A percentile compares a stretch with the other conserved stretches of the same genome.
Conservation (phyloP, 2,329 filamentous ascomycete species). For the Chaetomium strumarium region DNA sequence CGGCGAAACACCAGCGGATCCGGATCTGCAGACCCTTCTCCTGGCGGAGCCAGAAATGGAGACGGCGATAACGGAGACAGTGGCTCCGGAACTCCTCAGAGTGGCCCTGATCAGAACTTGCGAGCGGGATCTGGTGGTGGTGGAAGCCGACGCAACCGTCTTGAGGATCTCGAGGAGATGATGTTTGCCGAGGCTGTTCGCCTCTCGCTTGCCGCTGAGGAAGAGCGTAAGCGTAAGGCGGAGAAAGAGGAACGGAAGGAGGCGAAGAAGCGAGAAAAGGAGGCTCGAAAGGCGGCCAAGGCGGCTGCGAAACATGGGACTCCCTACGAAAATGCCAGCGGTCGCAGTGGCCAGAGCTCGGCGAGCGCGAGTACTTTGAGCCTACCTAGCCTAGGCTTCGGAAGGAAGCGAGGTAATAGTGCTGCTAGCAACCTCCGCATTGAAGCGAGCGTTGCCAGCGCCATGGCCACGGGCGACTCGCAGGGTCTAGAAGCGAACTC, state of each 20-base stretch:
- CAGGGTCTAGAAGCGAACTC: slow-evolving; percentile 34
- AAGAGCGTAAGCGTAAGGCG: slow-evolving; percentile 78
- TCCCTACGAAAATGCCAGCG: slow-evolving; percentile 37
- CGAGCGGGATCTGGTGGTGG: slow-evolving; percentile 27
- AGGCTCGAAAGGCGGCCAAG: slow-evolving; percentile 74
- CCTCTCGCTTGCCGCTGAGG: slow-evolving; percentile 83
- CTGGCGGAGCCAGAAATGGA: slow-evolving; percentile 18
- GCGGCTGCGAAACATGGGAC: slow-evolving; percentile 43
- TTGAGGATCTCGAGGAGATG: slow-evolving; percentile 91
- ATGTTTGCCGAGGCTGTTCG: slow-evolving; percentile 98
- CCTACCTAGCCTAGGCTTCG: slow-evolving; percentile 53
- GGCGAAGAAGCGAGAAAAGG: slow-evolving; percentile 77
- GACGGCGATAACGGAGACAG: slow-evolving; percentile 26
- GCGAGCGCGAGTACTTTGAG: slow-evolving; percentile 61
- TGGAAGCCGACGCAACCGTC: slow-evolving; percentile 41
- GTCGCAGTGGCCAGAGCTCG: slow-evolving; percentile 39
- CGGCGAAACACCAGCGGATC: slow-evolving; percentile 46
- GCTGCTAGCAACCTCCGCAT: slow-evolving; percentile 53
- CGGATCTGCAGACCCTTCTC: slow-evolving; percentile 22
- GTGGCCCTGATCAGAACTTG: slow-evolving; percentile 31
- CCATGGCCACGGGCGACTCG: slow-evolving; percentile 32
- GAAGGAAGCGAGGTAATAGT: slow-evolving; percentile 55
- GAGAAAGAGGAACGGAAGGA: slow-evolving; percentile 82
- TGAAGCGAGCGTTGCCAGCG: slow-evolving; percentile 47
- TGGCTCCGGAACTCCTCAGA: slow-evolving; percentile 21